Conservation (phyloP, 495 filamentous ascomycete genomes). For the Talaromyces nanjingensis region DNA sequence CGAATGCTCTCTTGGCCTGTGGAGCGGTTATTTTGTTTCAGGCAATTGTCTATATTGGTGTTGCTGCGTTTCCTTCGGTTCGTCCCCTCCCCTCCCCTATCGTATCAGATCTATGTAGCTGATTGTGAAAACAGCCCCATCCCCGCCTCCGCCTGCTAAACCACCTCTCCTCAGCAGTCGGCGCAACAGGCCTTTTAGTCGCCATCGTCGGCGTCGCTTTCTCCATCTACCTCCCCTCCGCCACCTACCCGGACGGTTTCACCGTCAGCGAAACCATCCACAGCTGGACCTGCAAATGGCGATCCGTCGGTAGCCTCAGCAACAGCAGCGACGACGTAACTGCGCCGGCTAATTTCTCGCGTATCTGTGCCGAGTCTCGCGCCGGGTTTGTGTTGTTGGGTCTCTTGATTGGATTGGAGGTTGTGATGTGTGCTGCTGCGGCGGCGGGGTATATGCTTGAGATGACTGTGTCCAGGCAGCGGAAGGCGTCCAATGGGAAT, state of each 20-base stretch:
- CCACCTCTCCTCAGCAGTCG: conserved; percentile 26
- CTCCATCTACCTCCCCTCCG: conserved; percentile 34
- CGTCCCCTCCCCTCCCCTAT: conserved; percentile 11
- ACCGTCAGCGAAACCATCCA: conserved; percentile 37
- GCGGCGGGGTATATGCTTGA: conserved; percentile 35
- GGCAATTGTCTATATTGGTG: conserved; percentile 33
- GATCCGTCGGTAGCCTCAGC: conserved; percentile 13
- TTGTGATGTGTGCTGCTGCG: conserved; percentile 33
- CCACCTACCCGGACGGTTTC: conserved; percentile 30
- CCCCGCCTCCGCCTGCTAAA: conserved; percentile 33
- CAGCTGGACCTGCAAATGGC: conserved; percentile 50
- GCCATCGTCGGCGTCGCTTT: conserved; percentile 36
- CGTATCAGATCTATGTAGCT: background rate
- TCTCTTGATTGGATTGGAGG: conserved; percentile 36
- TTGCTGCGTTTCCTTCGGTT: conserved; percentile 39
- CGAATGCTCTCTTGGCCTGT: conserved; percentile 35
- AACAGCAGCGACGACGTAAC: background rate
- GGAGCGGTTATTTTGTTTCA: conserved; percentile 34
- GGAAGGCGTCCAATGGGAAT: conserved; percentile 11
- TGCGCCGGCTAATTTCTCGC: conserved; percentile 31
- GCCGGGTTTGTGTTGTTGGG: conserved; percentile 36
- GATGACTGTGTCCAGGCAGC: conserved; percentile 26
- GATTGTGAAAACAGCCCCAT: conserved; percentile 20
- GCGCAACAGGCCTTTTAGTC: conserved; percentile 31
- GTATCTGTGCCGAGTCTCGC: conserved; percentile 34